Evolutionary conservation across 1,139 yeast genomes (phyloP).

Genomic region (Fermentozyma sake): DNA sequence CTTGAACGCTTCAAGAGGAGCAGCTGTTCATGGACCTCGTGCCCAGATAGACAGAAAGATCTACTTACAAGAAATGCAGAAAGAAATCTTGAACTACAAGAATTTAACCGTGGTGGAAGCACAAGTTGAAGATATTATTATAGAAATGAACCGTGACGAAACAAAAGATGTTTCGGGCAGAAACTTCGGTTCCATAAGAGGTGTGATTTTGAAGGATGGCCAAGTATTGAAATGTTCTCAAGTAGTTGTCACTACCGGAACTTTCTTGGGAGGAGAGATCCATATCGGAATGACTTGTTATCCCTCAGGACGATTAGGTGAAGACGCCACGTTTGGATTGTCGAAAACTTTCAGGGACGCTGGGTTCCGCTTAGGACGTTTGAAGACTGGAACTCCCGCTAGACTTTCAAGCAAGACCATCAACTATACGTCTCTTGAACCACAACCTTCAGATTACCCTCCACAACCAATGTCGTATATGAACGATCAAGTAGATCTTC

Average conservation of each 20-base stretch:
- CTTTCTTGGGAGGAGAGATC: constrained; percentile 90
- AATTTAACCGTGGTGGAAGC: constrained; percentile 64
- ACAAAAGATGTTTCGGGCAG: constrained; percentile 30
- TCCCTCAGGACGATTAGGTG: constrained; percentile 95
- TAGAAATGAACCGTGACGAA: constrained; percentile 36
- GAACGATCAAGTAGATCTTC: constrained; percentile 61
- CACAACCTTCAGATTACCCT: constrained; percentile 77
- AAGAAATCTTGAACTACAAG: constrained; percentile 52
- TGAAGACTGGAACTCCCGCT: constrained; percentile 98
- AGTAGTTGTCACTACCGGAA: constrained; percentile 92
- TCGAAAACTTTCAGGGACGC: constrained; percentile 70
- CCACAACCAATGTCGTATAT: constrained; percentile 87
- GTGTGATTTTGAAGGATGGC: constrained; percentile 72
- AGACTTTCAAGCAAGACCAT: constrained; percentile 71
- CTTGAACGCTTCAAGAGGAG: constrained; percentile 83
- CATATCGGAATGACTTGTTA: constrained; percentile 77
- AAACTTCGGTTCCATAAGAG: constrained; percentile 47
- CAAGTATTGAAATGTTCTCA: constrained; percentile 52
- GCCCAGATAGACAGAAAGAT: constrained; percentile 90
- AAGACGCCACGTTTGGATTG: constrained; percentile 84
- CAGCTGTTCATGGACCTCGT: constrained; percentile 98
- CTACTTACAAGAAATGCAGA: constrained; percentile 78
- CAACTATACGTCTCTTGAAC: constrained; percentile 52
- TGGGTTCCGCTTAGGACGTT: constrained; percentile 81
- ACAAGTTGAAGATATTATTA: constrained; percentile 80